phyloP scores from a whole-genome alignment of 768 basidiomycete species.

The Megacollybia marginata region DNA sequence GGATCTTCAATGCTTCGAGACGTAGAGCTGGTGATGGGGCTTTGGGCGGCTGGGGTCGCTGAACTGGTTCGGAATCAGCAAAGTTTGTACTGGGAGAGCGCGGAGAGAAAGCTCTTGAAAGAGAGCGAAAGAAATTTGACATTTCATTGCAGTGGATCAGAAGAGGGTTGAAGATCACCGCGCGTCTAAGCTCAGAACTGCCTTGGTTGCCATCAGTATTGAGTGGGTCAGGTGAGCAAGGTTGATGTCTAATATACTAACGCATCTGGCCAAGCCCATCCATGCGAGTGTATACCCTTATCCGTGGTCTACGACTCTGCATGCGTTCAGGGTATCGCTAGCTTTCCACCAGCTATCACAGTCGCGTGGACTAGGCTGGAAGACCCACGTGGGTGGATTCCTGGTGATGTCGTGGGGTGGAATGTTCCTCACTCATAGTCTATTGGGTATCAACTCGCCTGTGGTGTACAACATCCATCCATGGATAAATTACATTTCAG shows the following conservation, averaged over 20 bases:
- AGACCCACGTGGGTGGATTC: background rate
- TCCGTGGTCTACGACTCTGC: constrained; percentile 30
- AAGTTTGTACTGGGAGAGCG: too few species aligned
- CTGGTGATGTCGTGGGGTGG: constrained; percentile 34
- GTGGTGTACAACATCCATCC: constrained; percentile 37
- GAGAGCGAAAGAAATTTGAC: too few species aligned
- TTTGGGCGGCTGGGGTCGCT: constrained; percentile 22
- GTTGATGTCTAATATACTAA: too few species aligned
- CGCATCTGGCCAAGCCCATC: constrained; percentile 4
- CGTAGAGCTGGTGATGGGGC: constrained; percentile 29
- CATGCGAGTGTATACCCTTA: constrained; percentile 34
- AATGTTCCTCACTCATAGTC: constrained; percentile 31
- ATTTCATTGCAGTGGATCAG: too few species aligned
- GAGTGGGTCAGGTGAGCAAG: too few species aligned
- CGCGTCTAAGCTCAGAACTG: too few species aligned
- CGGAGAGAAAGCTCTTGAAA: too few species aligned
- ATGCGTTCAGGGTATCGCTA: constrained; percentile 23
- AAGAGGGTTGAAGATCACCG: too few species aligned
- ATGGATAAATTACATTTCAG: constrained; percentile 40
- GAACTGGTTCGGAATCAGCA: too few species aligned
- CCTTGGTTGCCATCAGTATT: too few species aligned
- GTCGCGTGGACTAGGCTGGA: background rate
- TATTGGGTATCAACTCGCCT: constrained; percentile 38
- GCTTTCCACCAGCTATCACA: background rate
- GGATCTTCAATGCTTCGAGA: constrained; percentile 26